Evolutionary conservation across 805 yeast species (phyloP), one percentile per base, ranked within the genome.

Genomic region (Starmerella bacillaris): DNA sequence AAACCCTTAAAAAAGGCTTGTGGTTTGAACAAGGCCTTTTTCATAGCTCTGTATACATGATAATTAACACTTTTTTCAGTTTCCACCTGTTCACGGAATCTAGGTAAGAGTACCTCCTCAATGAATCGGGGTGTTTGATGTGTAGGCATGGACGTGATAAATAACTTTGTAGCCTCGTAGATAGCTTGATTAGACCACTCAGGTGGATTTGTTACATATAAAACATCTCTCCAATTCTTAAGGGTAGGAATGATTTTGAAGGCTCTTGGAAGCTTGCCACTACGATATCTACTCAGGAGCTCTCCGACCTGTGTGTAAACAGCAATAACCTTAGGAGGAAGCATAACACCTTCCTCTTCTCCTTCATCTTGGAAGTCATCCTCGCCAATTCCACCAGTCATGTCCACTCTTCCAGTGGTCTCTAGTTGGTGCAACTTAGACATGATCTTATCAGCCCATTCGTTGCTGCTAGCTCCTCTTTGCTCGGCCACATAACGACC

Each of bases 1-100:
- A 89, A 83, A 1, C 98, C 99, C 57, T 83, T 86, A 68, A 86
- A 89, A 51, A 86, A 89, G 8, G 98, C 98, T 37, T 89, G 83
- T 21, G 99, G 98, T 56, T 89, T 89, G 64, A 89, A 89, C 36
- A 92, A 65, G 0, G 95, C 71, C 60, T 89, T 89, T 57, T 84
- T 86, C 47, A 89, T 60, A 0, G 98, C 74, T 50, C 94, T 71
- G 57, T 89, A 89, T 28, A 89, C 64, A 54, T 89, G 99, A 53
- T 89, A 86, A 58, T 92, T 86, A 44, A 89, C 66, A 70, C 71
- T 56, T 42, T 59, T 58, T 46, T 56, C 56, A 18, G 47, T 50
- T 21, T 51, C 53, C 28, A 62, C 49, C 34, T 62, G 64, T 30
- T 50, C 57, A 19, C 64, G 44, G 41, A 61, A 60, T 18, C 63